A percentile compares a stretch with the other conserved stretches of the same genome.
These are phyloP conservation scores for Saksenaea vasiformis DNA, from an alignment of 371 early-diverging fungal genomes.

Conservation along the genomic window DNA sequence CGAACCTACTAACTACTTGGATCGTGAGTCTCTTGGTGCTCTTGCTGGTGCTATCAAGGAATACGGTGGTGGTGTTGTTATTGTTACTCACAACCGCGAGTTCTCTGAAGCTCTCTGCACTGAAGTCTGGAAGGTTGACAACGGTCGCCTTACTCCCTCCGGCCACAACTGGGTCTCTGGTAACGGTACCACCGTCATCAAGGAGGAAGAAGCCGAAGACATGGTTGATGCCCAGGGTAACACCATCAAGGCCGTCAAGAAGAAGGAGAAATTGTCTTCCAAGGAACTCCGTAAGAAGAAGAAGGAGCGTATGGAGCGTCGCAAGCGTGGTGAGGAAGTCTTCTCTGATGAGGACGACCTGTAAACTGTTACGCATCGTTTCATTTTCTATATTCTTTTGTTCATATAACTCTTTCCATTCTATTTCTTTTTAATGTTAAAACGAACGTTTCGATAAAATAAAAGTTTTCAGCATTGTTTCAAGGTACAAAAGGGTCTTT, in stretches of 20 bases:
- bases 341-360: slow-evolving; percentile 41
- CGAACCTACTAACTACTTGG: slow-evolving; percentile 87
- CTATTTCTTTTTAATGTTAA: background rate
- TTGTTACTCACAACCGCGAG: slow-evolving; percentile 75
- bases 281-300: slow-evolving; percentile 56
- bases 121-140: slow-evolving; percentile 77
- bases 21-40: slow-evolving; percentile 77
- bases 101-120: slow-evolving; percentile 71
- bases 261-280: slow-evolving; percentile 50
- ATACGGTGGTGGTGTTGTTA: slow-evolving; percentile 76
- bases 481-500: background rate
- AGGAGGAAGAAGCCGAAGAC: slow-evolving; percentile 43
- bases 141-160: slow-evolving; percentile 55
- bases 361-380: slow-evolving; percentile 18
- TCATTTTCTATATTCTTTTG: slow-evolving; percentile 5
- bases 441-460: background rate
- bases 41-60: slow-evolving; percentile 65
- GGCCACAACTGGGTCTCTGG: slow-evolving; percentile 57
- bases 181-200: slow-evolving; percentile 39
- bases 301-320: slow-evolving; percentile 55
- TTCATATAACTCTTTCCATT: background rate
- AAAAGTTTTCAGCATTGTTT: slow-evolving; percentile 3
- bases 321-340: slow-evolving; percentile 58
- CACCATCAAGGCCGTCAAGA: slow-evolving; percentile 46
- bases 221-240: slow-evolving; percentile 51